Evolutionary conservation across 2,329 filamentous ascomycete species (phyloP), one percentile per base, ranked within the genome.

Genomic region (Alternaria triticina): DNA sequence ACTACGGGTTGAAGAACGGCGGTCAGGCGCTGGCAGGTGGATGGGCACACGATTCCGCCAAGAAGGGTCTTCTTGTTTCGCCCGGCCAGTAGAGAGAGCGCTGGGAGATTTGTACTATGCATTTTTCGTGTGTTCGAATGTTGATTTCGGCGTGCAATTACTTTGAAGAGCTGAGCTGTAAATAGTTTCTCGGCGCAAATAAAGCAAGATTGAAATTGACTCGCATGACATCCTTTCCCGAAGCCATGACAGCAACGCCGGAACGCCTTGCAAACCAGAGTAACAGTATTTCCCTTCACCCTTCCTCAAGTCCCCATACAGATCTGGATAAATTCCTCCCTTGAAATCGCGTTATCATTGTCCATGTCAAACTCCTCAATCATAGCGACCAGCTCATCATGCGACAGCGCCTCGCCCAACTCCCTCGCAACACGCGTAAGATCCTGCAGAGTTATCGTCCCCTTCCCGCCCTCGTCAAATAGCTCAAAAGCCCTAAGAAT

Each of bases 361-460:
- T 97, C 92, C 68, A 97, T 86, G 83, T 99, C 96, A 83, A 98
- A 96, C 81, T 98, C 95, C 76, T 97, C 94, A 82, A 99, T 96
- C 96, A 99, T 99, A 68, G 94, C 94, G 71, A 89, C 86, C 65
- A 99, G 85, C 80, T 99, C 96, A 74, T 96, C 92, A 76, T 99
- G 95, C 71, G 96, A 93, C 70, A 99, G 85, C 12, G 92, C 93
- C 80, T 98, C 95, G 8, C 96, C 96, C 68, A 99, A 84, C 79
- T 98, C 96, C 73, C 93, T 88, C 61, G 95, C 94, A 25, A 98
- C 93, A 61, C 93, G 86, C 66, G 93, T 86, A 81, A 99, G 83
- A 82, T 98, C 96, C 64, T 96, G 91, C 51, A 97, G 83, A 56
- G 91, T 94, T 71, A 99, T 97, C 69, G 91, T 89, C 7, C 95